A percentile compares a stretch with the other conserved stretches of the same genome.
Conservation (phyloP, 352 stramenopile species). For the Phytophthora cryptogea region DNA sequence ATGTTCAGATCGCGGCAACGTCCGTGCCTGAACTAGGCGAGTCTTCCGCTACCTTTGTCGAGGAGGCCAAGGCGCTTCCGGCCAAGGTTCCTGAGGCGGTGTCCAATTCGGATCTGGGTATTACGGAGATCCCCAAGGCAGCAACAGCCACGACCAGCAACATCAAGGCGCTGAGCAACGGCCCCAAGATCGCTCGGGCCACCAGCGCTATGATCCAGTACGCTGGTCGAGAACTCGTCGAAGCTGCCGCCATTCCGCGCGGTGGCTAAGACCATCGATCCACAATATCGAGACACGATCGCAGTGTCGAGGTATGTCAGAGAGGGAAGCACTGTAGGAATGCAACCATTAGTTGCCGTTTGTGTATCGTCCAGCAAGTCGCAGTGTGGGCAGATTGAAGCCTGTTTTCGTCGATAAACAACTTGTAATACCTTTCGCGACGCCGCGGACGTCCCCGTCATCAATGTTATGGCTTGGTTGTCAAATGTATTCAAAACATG, state of each 20-base stretch:
- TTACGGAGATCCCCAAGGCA: slow-evolving; percentile 54
- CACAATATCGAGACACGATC: slow-evolving; percentile 1
- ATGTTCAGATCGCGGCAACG: slow-evolving; percentile 48
- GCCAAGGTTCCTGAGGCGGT: slow-evolving; percentile 48
- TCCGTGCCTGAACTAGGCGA: slow-evolving; percentile 53
- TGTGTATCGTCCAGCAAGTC: background rate
- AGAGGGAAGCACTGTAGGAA: background rate
- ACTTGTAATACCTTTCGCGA: no score
- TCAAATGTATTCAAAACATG: no score
- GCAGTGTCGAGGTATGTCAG: slow-evolving; percentile 7
- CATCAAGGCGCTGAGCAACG: slow-evolving; percentile 50
- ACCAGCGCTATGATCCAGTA: slow-evolving; percentile 64
- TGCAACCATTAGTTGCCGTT: background rate
- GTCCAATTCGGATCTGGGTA: slow-evolving; percentile 40
- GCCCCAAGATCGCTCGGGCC: slow-evolving; percentile 49
- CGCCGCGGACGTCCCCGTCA: no score
- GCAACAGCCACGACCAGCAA: slow-evolving; percentile 41
- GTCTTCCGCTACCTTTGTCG: slow-evolving; percentile 38
- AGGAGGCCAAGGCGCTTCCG: slow-evolving; percentile 51
- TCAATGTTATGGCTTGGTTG: no score
- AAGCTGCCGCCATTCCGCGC: slow-evolving; percentile 44
- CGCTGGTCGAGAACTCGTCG: slow-evolving; percentile 40
- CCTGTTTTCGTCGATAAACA: no score
- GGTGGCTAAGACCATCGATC: slow-evolving; percentile 28
- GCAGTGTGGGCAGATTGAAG: no score